Evolutionary conservation across 345 rosid genomes (phyloP).

Genomic region (Cardiospermum halicacabum): DNA sequence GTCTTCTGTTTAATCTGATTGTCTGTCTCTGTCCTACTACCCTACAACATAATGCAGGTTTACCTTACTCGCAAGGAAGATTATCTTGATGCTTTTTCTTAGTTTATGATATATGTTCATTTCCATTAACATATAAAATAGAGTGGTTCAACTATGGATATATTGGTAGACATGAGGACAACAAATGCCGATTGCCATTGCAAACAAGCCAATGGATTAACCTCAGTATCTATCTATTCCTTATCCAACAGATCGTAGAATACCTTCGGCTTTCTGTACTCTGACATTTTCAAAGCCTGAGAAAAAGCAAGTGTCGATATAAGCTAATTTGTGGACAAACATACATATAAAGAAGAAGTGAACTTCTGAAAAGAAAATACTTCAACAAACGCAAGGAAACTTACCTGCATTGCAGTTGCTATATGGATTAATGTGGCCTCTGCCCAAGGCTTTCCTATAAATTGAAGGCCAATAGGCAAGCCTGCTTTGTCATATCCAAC

Average conservation of each 20-base stretch:
- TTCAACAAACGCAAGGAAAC: background rate
- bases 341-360: background rate
- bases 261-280: constrained; percentile 42
- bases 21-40: too few species aligned
- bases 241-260: constrained; percentile 46
- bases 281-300: constrained; percentile 37
- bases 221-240: background rate
- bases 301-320: background rate
- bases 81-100: too few species aligned
- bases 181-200: background rate
- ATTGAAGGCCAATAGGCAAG: constrained; percentile 68
- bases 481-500: constrained; percentile 65
- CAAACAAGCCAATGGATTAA: background rate
- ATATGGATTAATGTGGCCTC: constrained; percentile 55
- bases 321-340: too few species aligned
- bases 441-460: constrained; percentile 78
- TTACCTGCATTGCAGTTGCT: constrained; percentile 64
- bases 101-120: too few species aligned
- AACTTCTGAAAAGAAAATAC: background rate
- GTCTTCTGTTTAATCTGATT: too few species aligned
- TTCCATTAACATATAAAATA: too few species aligned
- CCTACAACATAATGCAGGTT: too few species aligned
- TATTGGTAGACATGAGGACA: background rate
- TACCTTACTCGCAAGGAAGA: too few species aligned
- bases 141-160: too few species aligned